phyloP scores from a whole-genome alignment of 176 grass and related monocot species.

The Chloris gayana region DNA sequence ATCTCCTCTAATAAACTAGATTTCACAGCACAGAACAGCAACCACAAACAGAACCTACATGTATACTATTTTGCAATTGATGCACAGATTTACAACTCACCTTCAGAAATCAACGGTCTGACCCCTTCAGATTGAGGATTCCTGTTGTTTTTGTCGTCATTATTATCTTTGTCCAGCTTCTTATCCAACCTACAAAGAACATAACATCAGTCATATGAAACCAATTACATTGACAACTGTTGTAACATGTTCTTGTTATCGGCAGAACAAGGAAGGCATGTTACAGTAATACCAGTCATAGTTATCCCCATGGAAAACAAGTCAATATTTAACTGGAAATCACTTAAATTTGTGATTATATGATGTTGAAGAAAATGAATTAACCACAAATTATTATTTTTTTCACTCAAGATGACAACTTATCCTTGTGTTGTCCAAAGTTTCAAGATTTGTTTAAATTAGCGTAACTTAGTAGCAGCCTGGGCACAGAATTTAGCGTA shows the following conservation, averaged over 20 bases:
- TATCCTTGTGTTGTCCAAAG: neutral
- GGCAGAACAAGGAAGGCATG: neutral
- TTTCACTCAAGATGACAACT: neutral
- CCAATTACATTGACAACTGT: neutral
- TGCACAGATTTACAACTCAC: conserved; percentile 39
- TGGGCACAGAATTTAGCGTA: too few species aligned
- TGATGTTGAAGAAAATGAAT: neutral
- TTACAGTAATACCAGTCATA: neutral
- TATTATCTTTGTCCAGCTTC: conserved; percentile 44
- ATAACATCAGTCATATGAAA: neutral
- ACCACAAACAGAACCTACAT: too few species aligned
- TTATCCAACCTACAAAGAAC: conserved; percentile 48
- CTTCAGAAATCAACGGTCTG: conserved; percentile 45
- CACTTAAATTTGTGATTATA: neutral
- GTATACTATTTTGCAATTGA: neutral
- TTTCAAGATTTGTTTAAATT: neutral
- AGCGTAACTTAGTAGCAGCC: neutral
- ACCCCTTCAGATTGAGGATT: conserved; percentile 38
- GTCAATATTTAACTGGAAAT: neutral
- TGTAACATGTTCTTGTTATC: conserved; percentile 5
- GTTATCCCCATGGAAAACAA: neutral
- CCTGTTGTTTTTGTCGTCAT: conserved; percentile 24
- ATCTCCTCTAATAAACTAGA: neutral
- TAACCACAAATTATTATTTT: neutral
- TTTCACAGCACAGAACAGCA: too few species aligned